Conservation (phyloP, 805 yeast genomes). For the Candida maris region DNA sequence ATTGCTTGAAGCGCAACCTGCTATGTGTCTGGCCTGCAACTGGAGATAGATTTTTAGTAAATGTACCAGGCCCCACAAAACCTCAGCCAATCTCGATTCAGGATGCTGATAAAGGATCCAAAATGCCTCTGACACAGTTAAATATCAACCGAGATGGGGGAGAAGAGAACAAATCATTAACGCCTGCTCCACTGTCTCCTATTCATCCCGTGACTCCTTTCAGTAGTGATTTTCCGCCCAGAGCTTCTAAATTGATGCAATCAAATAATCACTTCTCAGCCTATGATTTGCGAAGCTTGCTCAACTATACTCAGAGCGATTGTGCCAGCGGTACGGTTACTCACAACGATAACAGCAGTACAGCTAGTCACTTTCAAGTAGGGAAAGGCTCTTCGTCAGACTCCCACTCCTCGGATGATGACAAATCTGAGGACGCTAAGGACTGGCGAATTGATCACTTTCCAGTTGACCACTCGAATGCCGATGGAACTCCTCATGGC, state of each 20-base stretch:
- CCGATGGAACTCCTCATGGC: not conserved
- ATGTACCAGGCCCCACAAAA: conserved; percentile 10
- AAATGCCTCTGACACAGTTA: not conserved
- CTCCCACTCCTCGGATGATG: not conserved
- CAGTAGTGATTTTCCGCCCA: not conserved
- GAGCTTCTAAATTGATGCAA: not conserved
- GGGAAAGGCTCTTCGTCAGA: not conserved
- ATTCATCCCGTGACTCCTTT: not conserved
- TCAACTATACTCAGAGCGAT: conserved; percentile 1
- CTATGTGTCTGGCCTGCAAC: conserved; percentile 29
- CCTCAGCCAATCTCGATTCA: not conserved
- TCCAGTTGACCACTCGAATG: not conserved
- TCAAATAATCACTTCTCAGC: not conserved
- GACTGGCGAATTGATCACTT: conserved; percentile 1
- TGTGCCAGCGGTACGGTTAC: not conserved
- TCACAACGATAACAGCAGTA: no score
- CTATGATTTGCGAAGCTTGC: not conserved
- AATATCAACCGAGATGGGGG: no score
- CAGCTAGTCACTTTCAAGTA: no score
- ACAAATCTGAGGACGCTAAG: not conserved
- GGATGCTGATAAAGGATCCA: not conserved
- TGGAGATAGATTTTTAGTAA: conserved; percentile 14
- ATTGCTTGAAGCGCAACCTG: conserved; percentile 33
- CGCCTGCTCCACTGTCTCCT: conserved; percentile 2
- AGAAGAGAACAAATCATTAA: conserved; percentile 1